These are phyloP conservation scores for Globisporangium mamillatum DNA, from an alignment of 352 stramenopile genomes.

Conservation along the genomic window DNA sequence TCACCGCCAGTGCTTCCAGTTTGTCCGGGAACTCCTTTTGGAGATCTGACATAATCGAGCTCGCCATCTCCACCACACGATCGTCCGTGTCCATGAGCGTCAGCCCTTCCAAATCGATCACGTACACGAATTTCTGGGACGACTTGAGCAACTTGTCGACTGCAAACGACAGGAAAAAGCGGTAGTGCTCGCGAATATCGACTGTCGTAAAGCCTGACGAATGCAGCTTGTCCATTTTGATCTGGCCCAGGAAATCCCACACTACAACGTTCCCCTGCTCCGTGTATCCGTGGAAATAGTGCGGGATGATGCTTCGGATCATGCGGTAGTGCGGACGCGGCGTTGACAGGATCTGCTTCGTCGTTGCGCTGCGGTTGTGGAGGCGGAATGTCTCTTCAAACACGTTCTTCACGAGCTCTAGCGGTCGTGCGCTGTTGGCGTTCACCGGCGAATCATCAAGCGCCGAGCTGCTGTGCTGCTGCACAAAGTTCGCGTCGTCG, in stretches of 20 bases:
- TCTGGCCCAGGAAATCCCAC: constrained; percentile 76
- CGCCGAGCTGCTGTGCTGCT: constrained; percentile 28
- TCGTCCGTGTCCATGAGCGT: constrained; percentile 68
- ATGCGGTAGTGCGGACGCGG: constrained; percentile 71
- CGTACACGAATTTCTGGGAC: constrained; percentile 69
- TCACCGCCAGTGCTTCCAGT: constrained; percentile 51
- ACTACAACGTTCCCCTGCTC: constrained; percentile 62
- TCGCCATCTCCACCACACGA: constrained; percentile 60
- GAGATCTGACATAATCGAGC: constrained; percentile 48
- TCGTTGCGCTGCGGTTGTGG: constrained; percentile 26
- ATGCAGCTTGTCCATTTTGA: constrained; percentile 74
- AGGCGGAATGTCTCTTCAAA: constrained; percentile 69
- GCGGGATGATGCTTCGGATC: constrained; percentile 66
- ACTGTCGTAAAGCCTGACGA: constrained; percentile 66
- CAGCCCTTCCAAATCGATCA: constrained; percentile 75
- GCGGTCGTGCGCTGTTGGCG: constrained; percentile 22
- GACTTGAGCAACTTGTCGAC: constrained; percentile 64
- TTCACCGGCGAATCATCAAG: constrained; percentile 27
- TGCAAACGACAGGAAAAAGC: constrained; percentile 75
- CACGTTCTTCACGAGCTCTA: constrained; percentile 61
- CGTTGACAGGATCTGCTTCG: constrained; percentile 41
- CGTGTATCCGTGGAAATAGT: constrained; percentile 79
- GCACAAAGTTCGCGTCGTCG: constrained; percentile 57
- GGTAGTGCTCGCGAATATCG: constrained; percentile 71
- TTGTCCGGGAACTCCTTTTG: constrained; percentile 66